Percentiles rank a stretch among this genome's conserved stretches.
These are phyloP conservation scores for Brassica juncea DNA, from an alignment of 345 rosid species.

Conservation along the genomic window DNA sequence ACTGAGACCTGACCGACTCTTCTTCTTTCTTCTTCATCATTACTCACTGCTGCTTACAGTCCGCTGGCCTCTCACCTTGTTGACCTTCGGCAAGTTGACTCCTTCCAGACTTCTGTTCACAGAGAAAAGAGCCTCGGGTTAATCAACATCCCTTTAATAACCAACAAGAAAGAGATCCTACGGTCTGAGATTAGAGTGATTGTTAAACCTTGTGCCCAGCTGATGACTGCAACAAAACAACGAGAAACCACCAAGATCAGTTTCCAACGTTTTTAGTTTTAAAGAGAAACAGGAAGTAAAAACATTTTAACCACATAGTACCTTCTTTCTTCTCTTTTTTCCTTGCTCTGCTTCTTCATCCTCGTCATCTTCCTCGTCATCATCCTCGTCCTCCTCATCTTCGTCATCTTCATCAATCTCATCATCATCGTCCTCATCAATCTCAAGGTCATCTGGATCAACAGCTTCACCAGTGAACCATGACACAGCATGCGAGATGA, in stretches of 20 bases:
- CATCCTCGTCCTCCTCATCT: slow-evolving; percentile 46
- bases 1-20: slow-evolving; percentile 3
- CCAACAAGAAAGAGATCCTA: neutral
- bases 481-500: slow-evolving; percentile 92
- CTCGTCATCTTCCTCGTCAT: slow-evolving; percentile 59
- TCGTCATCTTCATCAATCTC: slow-evolving; percentile 54
- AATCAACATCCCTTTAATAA: neutral
- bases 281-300: neutral
- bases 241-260: slow-evolving; percentile 20
- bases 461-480: slow-evolving; percentile 99
- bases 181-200: neutral
- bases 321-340: slow-evolving; percentile 17
- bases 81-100: slow-evolving; percentile 50
- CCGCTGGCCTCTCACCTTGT: slow-evolving; percentile 87
- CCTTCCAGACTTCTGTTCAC: slow-evolving; percentile 60
- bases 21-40: neutral
- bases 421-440: slow-evolving; percentile 52
- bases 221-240: slow-evolving; percentile 49
- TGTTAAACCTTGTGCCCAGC: slow-evolving; percentile 58
- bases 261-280: neutral
- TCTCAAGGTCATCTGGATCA: slow-evolving; percentile 63
- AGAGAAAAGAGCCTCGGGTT: neutral
- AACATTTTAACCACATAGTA: neutral
- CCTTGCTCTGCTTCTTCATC: slow-evolving; percentile 41
- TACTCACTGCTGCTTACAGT: slow-evolving; percentile 92